Percentiles rank a stretch among this genome's conserved stretches.
phyloP scores from a whole-genome alignment of 1,284 basidiomycete genomes.

The Microbotryum saponariae region DNA sequence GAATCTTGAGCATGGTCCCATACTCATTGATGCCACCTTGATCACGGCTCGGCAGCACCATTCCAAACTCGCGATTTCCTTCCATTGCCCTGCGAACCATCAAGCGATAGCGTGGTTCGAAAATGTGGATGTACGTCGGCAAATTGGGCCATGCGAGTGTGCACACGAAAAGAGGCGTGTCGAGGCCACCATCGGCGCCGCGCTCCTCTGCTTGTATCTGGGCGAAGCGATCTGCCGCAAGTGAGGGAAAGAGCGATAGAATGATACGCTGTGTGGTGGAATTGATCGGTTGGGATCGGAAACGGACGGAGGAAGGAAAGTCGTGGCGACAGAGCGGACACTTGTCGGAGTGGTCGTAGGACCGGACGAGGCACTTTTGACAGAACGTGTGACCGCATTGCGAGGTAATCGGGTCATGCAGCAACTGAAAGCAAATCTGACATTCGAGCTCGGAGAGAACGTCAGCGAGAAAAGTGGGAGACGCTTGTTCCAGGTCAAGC shows the following conservation, averaged over 20 bases:
- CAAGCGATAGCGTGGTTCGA: slow-evolving; percentile 81
- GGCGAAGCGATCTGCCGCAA: slow-evolving; percentile 29
- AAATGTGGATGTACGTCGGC: slow-evolving; percentile 83
- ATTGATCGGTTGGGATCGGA: slow-evolving; percentile 27
- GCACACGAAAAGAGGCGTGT: slow-evolving; percentile 85
- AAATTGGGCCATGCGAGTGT: slow-evolving; percentile 82
- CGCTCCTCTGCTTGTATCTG: slow-evolving; percentile 20
- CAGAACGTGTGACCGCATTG: slow-evolving; percentile 96
- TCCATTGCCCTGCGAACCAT: slow-evolving; percentile 89
- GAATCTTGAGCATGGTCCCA: slow-evolving; percentile 88
- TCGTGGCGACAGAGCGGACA: slow-evolving; percentile 73
- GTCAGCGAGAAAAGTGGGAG: slow-evolving; percentile 42
- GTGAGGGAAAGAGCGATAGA: slow-evolving; percentile 24
- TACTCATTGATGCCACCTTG: slow-evolving; percentile 53
- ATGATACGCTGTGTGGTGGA: slow-evolving; percentile 26
- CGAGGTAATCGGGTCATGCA: slow-evolving; percentile 80
- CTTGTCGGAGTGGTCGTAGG: slow-evolving; percentile 69
- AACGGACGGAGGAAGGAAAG: slow-evolving; percentile 31
- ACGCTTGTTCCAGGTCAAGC: background rate
- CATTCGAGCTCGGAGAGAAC: slow-evolving; percentile 69
- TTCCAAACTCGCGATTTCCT: slow-evolving; percentile 72
- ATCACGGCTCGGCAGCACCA: slow-evolving; percentile 63
- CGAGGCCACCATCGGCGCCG: slow-evolving; percentile 46
- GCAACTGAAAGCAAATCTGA: slow-evolving; percentile 78
- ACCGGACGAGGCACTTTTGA: slow-evolving; percentile 73